Evolutionary conservation across 2,329 filamentous ascomycete genomes (phyloP), one percentile per base, ranked within the genome.

Genomic region (Pseudovirgaria hyperparasitica): DNA sequence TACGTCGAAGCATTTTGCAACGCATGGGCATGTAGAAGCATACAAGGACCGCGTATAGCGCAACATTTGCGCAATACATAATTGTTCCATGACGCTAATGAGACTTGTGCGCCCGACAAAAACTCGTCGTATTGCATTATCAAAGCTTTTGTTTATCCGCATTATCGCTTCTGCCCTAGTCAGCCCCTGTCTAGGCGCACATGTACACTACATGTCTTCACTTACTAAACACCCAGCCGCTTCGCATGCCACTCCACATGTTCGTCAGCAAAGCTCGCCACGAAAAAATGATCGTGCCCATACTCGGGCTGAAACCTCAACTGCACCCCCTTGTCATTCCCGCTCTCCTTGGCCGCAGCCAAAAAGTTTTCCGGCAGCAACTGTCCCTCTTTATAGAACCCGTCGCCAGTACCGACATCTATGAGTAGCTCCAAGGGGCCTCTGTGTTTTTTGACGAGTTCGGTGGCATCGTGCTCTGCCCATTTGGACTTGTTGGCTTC

Each of bases 231-330:
- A 43, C 71, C 62, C 30, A 94, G 60, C 50, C 84, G 76, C 65
- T 90, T 93, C 39, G 86, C 87, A 33, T 85, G 85, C 59, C 92
- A 84, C 45, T 82, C 76, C 40, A 96, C 70, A 57, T 98, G 90
- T 43, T 96, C 86, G 46, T 82, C 77, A 22, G 78, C 72, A 52
- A 98, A 98, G 10, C 74, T 75, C 19, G 86, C 77, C 65, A 98
- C 92, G 58, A 93, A 94, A 59, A 75, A 98, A 62, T 98, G 98
- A 36, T 84, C 92, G 60, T 98, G 90, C 54, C 98, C 90, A 50
- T 98, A 96, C 35, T 76, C 85, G 36, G 79, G 67, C 52, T 93
- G 87, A 63, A 87, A 90, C 45, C 87, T 72, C 37, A 96, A 59
- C 28, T 72, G 72, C 36, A 94, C 60, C 7, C 79, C 81, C 32